Evolutionary conservation across 2,329 filamentous ascomycete species (phyloP), one percentile per base, ranked within the genome.

Genomic region (Fusarium subglutinans): DNA sequence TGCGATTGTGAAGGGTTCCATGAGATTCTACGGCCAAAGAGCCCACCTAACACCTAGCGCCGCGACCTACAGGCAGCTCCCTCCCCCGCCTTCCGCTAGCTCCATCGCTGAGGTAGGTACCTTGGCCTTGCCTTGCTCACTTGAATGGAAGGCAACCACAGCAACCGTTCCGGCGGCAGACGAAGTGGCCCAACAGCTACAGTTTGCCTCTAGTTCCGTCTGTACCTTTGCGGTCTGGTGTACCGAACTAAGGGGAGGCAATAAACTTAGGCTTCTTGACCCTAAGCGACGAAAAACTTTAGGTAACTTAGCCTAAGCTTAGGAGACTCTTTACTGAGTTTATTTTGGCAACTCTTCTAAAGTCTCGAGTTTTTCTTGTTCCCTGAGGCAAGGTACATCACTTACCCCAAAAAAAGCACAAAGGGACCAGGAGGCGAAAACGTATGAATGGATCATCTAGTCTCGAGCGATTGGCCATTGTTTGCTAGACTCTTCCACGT

Each of bases 21-120:
- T 85, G 81, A 77, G 83, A 84, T 85, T 85, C 83, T 80, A 85
- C 81, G 83, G 80, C 77, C 79, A 65, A 72, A 72, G 64, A 72
- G 74, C 54, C 73, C 74, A 73, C 73, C 48, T 33, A 22, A 22
- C 44, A 28, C 6, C 73, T 72, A 69, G 61, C 69, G 72, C 72
- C 66, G 56, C 66, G 53, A 57, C 63, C 51, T 75, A 63, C 60
- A 63, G 61, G 24, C 47, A 50, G 28, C 28, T 50, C 47, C n/a
- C 61, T 35, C 63, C 57, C 60, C 72, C 73, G 65, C 65, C 55
- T 58, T 73, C 69, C 66, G 51, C 11, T 51, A 50, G 41, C 55
- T 35, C 55, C 55, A 48, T 48, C 20, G 17, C 47, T 44, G n/a
- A 45, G 28, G 38, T 12, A 45, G 28, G 38, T 12, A 26, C 54